Conservation (phyloP, 768 basidiomycete species). For the Suillus spraguei region DNA sequence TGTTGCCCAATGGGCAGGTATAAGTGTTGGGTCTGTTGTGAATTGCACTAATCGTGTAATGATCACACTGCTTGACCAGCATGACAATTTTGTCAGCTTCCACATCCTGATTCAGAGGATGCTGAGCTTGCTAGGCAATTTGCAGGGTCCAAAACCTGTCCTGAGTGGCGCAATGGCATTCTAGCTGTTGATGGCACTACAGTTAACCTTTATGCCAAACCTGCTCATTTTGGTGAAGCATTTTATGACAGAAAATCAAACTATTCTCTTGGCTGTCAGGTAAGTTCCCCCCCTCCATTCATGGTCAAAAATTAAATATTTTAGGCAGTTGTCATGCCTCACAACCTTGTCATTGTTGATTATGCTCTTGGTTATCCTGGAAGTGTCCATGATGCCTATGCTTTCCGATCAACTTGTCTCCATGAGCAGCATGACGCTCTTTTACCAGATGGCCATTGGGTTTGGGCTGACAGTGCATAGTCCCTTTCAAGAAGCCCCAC, state of each 20-base stretch:
- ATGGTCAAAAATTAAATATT: background rate
- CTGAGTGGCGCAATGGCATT: constrained; percentile 39
- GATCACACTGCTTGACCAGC: constrained; percentile 17
- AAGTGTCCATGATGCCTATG: constrained; percentile 14
- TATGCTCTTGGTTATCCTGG: constrained; percentile 14
- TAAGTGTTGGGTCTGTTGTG: too few species aligned
- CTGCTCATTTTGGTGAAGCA: constrained; percentile 13
- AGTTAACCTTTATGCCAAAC: constrained; percentile 13
- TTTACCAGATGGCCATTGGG: constrained; percentile 3
- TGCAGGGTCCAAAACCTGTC: constrained; percentile 37
- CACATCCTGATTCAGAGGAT: too few species aligned
- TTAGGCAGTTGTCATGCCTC: constrained; percentile 11
- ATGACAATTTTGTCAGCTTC: too few species aligned
- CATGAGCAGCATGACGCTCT: background rate
- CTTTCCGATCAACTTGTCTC: constrained; percentile 11
- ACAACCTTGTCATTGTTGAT: constrained; percentile 11
- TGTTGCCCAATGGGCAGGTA: too few species aligned
- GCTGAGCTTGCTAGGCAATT: constrained; percentile 35
- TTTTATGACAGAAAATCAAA: constrained; percentile 23
- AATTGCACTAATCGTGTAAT: constrained; percentile 23
- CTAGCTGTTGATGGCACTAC: constrained; percentile 41
- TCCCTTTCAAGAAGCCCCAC: too few species aligned
- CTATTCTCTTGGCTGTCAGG: constrained; percentile 25
- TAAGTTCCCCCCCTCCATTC: constrained; percentile 9
- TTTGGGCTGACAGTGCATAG: too few species aligned